A percentile compares a stretch with the other conserved stretches of the same genome.
phyloP scores from a whole-genome alignment of 768 basidiomycete species.

The Jaapia argillacea region DNA sequence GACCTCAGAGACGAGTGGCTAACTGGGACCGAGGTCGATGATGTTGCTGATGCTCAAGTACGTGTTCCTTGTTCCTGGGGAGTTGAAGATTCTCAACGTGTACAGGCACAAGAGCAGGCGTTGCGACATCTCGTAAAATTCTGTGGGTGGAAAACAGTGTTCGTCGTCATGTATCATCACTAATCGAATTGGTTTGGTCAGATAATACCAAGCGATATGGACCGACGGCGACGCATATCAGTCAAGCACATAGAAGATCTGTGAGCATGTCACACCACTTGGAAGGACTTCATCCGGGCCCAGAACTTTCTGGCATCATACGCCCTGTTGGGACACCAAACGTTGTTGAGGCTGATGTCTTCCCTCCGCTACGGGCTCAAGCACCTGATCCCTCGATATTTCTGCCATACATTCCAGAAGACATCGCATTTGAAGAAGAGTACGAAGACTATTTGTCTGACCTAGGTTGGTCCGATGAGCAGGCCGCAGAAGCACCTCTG shows the following conservation, averaged over 20 bases:
- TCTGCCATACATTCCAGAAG: conserved; percentile 87
- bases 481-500: conserved; percentile 31
- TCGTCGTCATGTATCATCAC: conserved; percentile 3
- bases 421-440: conserved; percentile 91
- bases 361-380: conserved; percentile 87
- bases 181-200: conserved; percentile 19
- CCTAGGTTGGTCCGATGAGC: conserved; percentile 62
- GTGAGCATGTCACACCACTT: conserved; percentile 78
- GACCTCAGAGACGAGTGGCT: conserved; percentile 98
- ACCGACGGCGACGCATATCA: conserved; percentile 35
- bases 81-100: conserved; percentile 3
- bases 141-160: conserved; percentile 64
- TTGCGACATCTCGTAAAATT: conserved; percentile 91
- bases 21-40: conserved; percentile 85
- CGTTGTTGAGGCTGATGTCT: conserved; percentile 79
- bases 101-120: conserved; percentile 89
- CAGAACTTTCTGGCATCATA: conserved; percentile 66
- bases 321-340: conserved; percentile 71
- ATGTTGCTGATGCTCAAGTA: conserved; percentile 85
- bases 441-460: conserved; percentile 96
- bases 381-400: conserved; percentile 78
- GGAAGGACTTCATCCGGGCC: conserved; percentile 66
- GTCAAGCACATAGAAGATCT: conserved; percentile 64
- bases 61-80: conserved; percentile 10
- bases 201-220: conserved; percentile 92